Percentiles rank a stretch among this genome's conserved stretches.
Conservation (phyloP, 208 protist genomes). For the Acanthamoeba castellanii region DNA sequence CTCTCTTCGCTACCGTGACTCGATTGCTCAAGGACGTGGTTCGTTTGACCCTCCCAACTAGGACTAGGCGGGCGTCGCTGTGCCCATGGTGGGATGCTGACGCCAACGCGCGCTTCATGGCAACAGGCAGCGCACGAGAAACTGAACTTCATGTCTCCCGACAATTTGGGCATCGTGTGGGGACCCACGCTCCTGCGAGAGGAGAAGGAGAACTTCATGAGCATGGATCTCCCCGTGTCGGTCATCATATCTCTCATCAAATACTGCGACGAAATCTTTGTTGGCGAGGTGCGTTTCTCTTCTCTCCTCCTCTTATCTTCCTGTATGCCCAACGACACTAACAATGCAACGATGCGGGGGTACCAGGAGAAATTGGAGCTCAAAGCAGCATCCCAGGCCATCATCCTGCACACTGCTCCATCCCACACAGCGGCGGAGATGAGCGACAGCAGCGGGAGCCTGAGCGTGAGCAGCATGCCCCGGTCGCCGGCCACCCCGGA, state of each 20-base stretch:
- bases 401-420: not conserved
- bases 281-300: not conserved
- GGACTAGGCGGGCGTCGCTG: not conserved
- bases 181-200: slow-evolving; percentile 12
- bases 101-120: not conserved
- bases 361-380: slow-evolving; percentile 11
- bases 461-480: not conserved
- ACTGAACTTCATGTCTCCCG: slow-evolving; percentile 29
- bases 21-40: slow-evolving; percentile 27
- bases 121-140: not conserved
- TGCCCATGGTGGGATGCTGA: not conserved
- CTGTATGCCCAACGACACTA: not conserved
- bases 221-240: not conserved
- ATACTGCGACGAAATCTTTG: slow-evolving; percentile 41
- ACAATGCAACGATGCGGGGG: not conserved
- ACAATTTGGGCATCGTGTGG: slow-evolving; percentile 53
- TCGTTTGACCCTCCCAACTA: too few relatives aligned
- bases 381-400: not conserved
- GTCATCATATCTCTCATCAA: slow-evolving; percentile 17
- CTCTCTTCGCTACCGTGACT: not conserved
- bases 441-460: not conserved
- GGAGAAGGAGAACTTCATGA: slow-evolving; percentile 68
- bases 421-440: not conserved
- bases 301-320: not conserved
- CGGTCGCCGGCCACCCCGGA: not conserved